Base-by-base conservation (phyloP, 768 basidiomycete genomes). In the Omphalotus guepiniiformis region DNA sequence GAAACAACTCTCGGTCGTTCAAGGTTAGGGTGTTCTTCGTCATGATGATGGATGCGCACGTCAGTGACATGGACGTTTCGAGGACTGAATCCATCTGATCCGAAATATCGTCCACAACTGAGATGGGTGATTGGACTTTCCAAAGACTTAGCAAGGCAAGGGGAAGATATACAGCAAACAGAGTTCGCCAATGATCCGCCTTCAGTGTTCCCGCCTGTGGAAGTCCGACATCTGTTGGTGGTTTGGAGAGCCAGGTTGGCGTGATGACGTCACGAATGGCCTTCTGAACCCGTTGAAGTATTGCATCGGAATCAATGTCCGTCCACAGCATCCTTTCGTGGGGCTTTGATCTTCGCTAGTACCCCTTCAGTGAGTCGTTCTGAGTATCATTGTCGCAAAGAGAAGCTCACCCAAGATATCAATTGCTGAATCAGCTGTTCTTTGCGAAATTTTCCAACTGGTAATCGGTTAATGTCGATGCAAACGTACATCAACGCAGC, bases 131-230 rank as follows among this genome's bases (percentile, higher is more conserved):
- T 4, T 36, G 11, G 0, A 29, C 36, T 18, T 57, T 28, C 52
- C 61, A 62, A 6, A 60, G 25, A 12, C 55, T 58, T 4, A 61
- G 39, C 1, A 65, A 39, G 0, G 58, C 51, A 1, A 65, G 19
- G 1, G 60, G 62, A 2, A 65, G 38, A 30, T 60, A 51, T 16
- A 61, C 37, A 0, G 43, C 53, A 15, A 39, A 35, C 1, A 58
- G 8, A 0, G 48, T 43, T 1, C 49, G 13, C 60, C 62, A 65
- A 25, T 65, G 29, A 5, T 62, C 58, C 1, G 60, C 58, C 37
- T 65, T 65, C 16, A 65, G 40, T 0, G 47, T 62, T 5, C 64
- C 57, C 6, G 55, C 58, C 4, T 12, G 23, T 11, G 48, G 22
- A 13, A 28, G 15, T 4, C 56, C 56, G 25, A 54, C 28, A 28